Base-by-base conservation (phyloP, 1,139 yeast species). In the Scheffersomyces quercinus region DNA sequence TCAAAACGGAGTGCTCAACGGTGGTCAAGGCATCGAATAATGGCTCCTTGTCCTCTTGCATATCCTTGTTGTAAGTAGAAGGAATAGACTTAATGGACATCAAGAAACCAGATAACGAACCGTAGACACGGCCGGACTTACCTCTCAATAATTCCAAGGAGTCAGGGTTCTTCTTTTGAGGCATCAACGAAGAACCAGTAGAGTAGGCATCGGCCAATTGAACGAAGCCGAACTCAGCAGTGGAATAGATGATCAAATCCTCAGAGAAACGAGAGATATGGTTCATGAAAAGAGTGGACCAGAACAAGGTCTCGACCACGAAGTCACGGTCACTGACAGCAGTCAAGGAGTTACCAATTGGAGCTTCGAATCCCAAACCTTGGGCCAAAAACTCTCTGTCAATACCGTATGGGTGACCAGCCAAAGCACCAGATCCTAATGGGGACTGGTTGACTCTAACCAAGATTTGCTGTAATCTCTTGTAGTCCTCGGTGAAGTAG, bases 1-100 rank as follows among this genome's bases (percentile, higher is more conserved):
- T 93, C 54, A 88, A 77, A 39, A 91, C 79, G 1, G 98, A 91
- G 68, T 93, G 98, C 58, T 89, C 95, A 31, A 91, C 95, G 1
- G 99, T 91, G 39, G 83, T 77, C 63, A 95, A 70, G 51, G 90
- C 84, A 68, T 93, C 99, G 62, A 93, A 93, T 53, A 93, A 75
- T 16, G 99, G 97, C 68, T 93, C 99, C 67, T 93, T 93, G 67
- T 93, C 99, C 68, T 93, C 99, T 74, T 93, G 99, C 85, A 95
- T 84, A 67, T 93, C 99, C 73, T 93, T 93, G 73, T 93, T 91
- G 71, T 93, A 93, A 13, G 98, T 89, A 6, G 98, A 91, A 38
- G 99, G 99, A 50, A 91, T 88, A 13, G 96, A 90, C 70, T 93
- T 95, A 55, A 89, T 75, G 12, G 96, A 83, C 97, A 93, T 93